Conservation (phyloP, 2,329 filamentous ascomycete genomes). For the Colletotrichum endophyticum region DNA sequence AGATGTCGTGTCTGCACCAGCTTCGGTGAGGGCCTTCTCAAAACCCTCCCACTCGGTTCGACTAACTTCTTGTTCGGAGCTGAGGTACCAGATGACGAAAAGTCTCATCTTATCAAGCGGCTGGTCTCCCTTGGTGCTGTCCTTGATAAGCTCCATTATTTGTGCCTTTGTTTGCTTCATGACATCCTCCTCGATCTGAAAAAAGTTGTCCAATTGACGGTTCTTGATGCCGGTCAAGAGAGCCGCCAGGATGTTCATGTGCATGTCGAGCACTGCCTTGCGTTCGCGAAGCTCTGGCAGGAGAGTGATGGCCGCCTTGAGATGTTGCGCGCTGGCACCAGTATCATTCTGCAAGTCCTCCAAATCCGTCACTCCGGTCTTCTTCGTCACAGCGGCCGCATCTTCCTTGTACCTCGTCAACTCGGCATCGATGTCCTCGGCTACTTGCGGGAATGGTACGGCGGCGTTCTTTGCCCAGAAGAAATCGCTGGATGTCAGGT, state of each 20-base stretch:
- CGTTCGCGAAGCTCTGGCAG: conserved; percentile 91
- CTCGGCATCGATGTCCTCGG: conserved; percentile 94
- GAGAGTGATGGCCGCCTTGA: conserved; percentile 94
- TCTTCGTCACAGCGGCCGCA: conserved; percentile 90
- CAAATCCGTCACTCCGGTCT: conserved; percentile 89
- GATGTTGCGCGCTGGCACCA: conserved; percentile 86
- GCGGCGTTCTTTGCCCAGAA: conserved; percentile 96
- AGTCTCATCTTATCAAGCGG: conserved; percentile 88
- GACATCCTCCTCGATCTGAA: conserved; percentile 91
- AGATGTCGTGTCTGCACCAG: conserved; percentile 77
- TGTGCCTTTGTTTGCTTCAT: conserved; percentile 90
- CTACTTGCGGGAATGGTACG: conserved; percentile 91
- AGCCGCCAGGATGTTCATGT: conserved; percentile 90
- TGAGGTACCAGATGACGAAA: conserved; percentile 97
- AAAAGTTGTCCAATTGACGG: conserved; percentile 93
- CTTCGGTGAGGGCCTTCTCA: conserved; percentile 78
- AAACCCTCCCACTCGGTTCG: conserved; percentile 85
- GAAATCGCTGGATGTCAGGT: conserved; percentile 88
- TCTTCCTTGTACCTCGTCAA: conserved; percentile 96
- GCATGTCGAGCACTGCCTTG: conserved; percentile 94
- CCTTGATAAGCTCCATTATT: conserved; percentile 85
- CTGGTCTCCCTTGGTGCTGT: conserved; percentile 80
- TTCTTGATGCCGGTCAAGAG: conserved; percentile 74
- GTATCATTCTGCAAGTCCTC: conserved; percentile 93
- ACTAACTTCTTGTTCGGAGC: conserved; percentile 86